Evolutionary conservation across 1,139 yeast species (phyloP), one percentile per base, ranked within the genome.

Genomic region (Candida sojae): DNA sequence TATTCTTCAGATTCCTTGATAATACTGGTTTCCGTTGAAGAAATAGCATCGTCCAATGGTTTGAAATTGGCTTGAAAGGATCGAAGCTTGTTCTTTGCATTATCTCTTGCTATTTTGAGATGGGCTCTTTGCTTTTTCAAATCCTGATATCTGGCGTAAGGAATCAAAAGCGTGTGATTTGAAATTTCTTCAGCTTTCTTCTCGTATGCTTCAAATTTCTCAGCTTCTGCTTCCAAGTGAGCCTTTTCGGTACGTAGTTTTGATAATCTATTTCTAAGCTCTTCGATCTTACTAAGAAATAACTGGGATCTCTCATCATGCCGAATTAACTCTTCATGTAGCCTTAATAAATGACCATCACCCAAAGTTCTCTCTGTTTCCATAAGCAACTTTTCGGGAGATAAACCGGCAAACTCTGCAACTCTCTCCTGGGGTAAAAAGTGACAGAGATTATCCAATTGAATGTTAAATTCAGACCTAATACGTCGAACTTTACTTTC

Each of bases 361-460:
- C 89, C 90, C 36, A 91, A 79, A 0, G 97, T 91, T 48, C 96
- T 73, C 60, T 91, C 90, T 0, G 96, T 89, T 59, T 89, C 96
- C 32, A 75, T 61, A 9, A 95, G 71, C 9, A 93, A 68, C 53
- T 84, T 83, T 52, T 87, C 92, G 0, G 96, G 88, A 12, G 88
- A 79, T 52, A 90, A 70, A 5, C 86, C 82, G 0, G 98, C 96
- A 71, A 95, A 95, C 55, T 90, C 92, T 1, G 96, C 93, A 7
- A 93, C 99, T 54, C 96, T 77, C 59, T 93, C 99, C 62, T 95
- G 99, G 0, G 99, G 97, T 46, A 95, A 69, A 61, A 95, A 95
- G 62, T 93, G 98, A 60, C 99, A 93, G 48, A 93, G 73, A 60
- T 92, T 95, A 62, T 90, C 96, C 49, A 95, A 75, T 60, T 93